A percentile compares a stretch with the other conserved stretches of the same genome.
Evolutionary conservation across 352 stramenopile species (phyloP).

Genomic region (Thraustochytrium striatum): DNA sequence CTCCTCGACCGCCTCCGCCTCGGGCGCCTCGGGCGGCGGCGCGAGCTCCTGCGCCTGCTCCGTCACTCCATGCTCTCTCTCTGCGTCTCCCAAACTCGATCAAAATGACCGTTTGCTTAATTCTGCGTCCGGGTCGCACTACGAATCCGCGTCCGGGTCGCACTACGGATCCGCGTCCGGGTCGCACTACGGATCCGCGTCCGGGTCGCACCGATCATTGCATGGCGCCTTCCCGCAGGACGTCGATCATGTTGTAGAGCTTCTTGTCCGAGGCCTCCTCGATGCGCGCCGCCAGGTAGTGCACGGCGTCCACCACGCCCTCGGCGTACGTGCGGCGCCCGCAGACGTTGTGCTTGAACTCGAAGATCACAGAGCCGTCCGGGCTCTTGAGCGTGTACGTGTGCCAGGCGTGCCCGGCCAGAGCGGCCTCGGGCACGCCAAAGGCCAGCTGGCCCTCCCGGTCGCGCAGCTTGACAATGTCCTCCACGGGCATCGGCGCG

Average conservation of each 20-base stretch:
- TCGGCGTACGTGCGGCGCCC: conserved; percentile 77
- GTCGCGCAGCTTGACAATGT: conserved; percentile 70
- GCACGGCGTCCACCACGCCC: conserved; percentile 73
- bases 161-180: neutral
- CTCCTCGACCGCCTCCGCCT: too few relatives aligned
- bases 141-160: neutral
- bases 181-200: neutral
- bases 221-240: conserved; percentile 68
- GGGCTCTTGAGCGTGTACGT: conserved; percentile 74
- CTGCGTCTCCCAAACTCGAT: neutral
- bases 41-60: neutral
- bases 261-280: conserved; percentile 59
- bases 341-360: conserved; percentile 79
- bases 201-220: too few relatives aligned
- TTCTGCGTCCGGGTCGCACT: neutral
- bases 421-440: conserved; percentile 64
- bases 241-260: conserved; percentile 79
- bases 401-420: conserved; percentile 77
- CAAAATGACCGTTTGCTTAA: neutral
- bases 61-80: neutral
- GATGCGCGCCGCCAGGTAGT: conserved; percentile 67
- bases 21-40: too few relatives aligned
- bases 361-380: conserved; percentile 72
- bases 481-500: conserved; percentile 56
- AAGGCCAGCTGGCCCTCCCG: conserved; percentile 64